Base-by-base conservation (phyloP, 768 basidiomycete genomes). In the Rhizopogon vesiculosus region DNA sequence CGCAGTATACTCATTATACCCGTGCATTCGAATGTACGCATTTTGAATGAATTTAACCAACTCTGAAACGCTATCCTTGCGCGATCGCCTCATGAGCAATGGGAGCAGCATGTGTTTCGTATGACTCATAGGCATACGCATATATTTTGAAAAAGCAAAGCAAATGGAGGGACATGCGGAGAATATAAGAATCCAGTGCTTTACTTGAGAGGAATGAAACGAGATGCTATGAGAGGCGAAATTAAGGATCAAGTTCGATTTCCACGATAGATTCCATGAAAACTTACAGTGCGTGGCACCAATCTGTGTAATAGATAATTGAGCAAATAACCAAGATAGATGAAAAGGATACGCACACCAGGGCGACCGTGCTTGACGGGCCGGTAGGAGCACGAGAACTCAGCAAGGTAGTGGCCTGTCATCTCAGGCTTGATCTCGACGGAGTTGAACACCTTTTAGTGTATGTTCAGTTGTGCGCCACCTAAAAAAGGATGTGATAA, bases 371-470 rank as follows among this genome's bases (percentile, higher is more conserved):
- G 96, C 82, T 95, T 95, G 75, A 99, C 96, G 66, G 96, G 96
- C 71, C 89, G 84, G 89, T 97, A 98, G 58, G 96, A 93, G 79
- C 91, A 91, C 31, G 91, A 91, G 78, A 91, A 92, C 78, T 99
- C 97, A 60, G 82, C 97, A 70, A 98, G 93, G 80, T 99, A 98
- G 85, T 96, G 95, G 57, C 97, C 97, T 60, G 90, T 92, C 97
- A 99, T 99, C 76, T 99, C 97, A 62, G 97, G 95, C 81, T 96
- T 98, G 81, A 98, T 95, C 78, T 98, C 96, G 61, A 98, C 93
- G 42, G 93, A 87, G 80, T 93, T 93, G 82, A 93, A 93, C 59
- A 88, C 86, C 89, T 92, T 35, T 22, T 54, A 7, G 42, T 40
- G 60, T 33, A 45, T 51, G 13, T 25, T 31, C 28, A 42, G 42